Evolutionary conservation across 2,329 filamentous ascomycete species (phyloP).

Genomic region (Magnaporthiopsis incrustans): DNA sequence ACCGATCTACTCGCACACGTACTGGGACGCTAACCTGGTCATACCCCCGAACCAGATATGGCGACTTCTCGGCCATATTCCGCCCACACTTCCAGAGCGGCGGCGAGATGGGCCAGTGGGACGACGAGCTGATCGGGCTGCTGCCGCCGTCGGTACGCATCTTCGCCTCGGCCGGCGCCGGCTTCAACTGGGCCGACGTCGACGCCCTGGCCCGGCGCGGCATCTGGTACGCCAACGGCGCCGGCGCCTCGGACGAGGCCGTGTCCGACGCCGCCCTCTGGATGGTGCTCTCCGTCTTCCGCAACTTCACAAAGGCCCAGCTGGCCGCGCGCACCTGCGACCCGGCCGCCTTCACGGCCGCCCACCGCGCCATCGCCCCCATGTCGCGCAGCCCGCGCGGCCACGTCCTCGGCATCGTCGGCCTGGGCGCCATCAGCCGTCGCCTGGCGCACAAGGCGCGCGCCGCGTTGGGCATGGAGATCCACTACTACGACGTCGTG

Average conservation of each 20-base stretch:
- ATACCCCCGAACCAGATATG: neutral
- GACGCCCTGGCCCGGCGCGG: constrained; percentile 27
- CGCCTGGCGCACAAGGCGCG: constrained; percentile 49
- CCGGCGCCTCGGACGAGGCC: constrained; percentile 32
- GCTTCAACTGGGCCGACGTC: constrained; percentile 56
- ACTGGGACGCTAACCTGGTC: too few relatives aligned
- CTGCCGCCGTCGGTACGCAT: constrained; percentile 46
- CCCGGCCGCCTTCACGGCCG: constrained; percentile 10
- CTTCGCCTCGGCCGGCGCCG: constrained; percentile 52
- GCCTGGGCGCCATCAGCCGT: constrained; percentile 58
- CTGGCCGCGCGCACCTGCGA: constrained; percentile 36
- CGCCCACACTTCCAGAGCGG: constrained; percentile 16
- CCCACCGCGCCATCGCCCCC: neutral
- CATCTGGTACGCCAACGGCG: constrained; percentile 36
- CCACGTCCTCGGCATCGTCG: constrained; percentile 56
- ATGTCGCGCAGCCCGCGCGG: constrained; percentile 26
- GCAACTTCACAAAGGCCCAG: constrained; percentile 40
- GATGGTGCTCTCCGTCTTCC: constrained; percentile 38
- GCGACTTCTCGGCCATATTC: constrained; percentile 10
- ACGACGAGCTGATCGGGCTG: constrained; percentile 26
- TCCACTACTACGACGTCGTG: constrained; percentile 54
- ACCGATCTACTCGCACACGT: too few relatives aligned
- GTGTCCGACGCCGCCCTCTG: constrained; percentile 34
- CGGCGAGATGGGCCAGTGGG: constrained; percentile 17
- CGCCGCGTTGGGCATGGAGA: constrained; percentile 54